These are phyloP conservation scores for Pythium diclinum DNA, from an alignment of 352 stramenopile genomes.

Conservation along the genomic window DNA sequence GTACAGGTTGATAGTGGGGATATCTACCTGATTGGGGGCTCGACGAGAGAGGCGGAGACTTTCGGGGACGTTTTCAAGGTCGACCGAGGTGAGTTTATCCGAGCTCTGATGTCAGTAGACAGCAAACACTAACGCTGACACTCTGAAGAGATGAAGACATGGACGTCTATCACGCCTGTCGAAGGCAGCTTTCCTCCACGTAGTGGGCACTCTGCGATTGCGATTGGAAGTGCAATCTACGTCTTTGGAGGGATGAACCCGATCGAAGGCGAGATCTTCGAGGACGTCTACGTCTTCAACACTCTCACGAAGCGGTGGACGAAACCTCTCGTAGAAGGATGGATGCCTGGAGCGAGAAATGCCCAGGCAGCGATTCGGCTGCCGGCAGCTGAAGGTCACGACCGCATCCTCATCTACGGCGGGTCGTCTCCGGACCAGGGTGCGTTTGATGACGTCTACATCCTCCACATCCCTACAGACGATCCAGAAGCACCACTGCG, in stretches of 20 bases:
- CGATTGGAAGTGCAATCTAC: slow-evolving; percentile 37
- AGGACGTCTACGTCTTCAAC: slow-evolving; percentile 53
- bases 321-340: slow-evolving; percentile 30
- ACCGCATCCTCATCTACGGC: slow-evolving; percentile 52
- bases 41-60: slow-evolving; percentile 47
- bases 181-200: slow-evolving; percentile 36
- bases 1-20: slow-evolving; percentile 13
- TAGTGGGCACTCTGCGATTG: slow-evolving; percentile 62
- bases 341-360: slow-evolving; percentile 45
- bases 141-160: slow-evolving; percentile 21
- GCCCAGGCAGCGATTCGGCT: slow-evolving; percentile 51
- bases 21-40: slow-evolving; percentile 63
- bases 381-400: slow-evolving; percentile 2
- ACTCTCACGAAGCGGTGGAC: slow-evolving; percentile 40
- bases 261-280: slow-evolving; percentile 41
- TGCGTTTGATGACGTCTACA: slow-evolving; percentile 47
- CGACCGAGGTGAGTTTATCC: slow-evolving; percentile 39
- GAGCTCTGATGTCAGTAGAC: too few species aligned
- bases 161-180: slow-evolving; percentile 25
- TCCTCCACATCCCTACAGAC: slow-evolving; percentile 38
- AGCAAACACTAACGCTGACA: background rate
- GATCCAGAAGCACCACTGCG: slow-evolving; percentile 14
- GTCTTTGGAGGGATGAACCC: slow-evolving; percentile 68
- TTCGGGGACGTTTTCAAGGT: slow-evolving; percentile 56
- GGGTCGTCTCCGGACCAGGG: slow-evolving; percentile 58